Percentiles rank a stretch among this genome's conserved stretches.
Evolutionary conservation across 345 rosid genomes (phyloP).

Genomic region (rapeseed (Brassica napus)): Da-Ae NC_063436.1:8611001-8611500

Average conservation of each 20-base stretch:
- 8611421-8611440: too few relatives aligned
- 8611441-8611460: too few relatives aligned
- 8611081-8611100: conserved; percentile 49
- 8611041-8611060: conserved; percentile 59
- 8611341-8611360: conserved; percentile 78
- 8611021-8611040: conserved; percentile 45
- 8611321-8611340: conserved; percentile 71
- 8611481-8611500: too few relatives aligned
- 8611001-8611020: conserved; percentile 53
- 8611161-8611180: conserved; percentile 62
- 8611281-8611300: conserved; percentile 68
- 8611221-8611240: conserved; percentile 70
- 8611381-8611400: too few relatives aligned
- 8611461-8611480: too few relatives aligned
- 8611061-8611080: conserved; percentile 56
- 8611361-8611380: conserved; percentile 42
- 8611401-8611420: too few relatives aligned
- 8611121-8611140: conserved; percentile 74
- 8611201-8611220: conserved; percentile 49
- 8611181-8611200: conserved; percentile 86
- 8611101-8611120: conserved; percentile 61
- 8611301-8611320: conserved; percentile 71
- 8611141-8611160: conserved; percentile 45
- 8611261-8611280: conserved; percentile 48
- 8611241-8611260: conserved; percentile 66